Conservation (phyloP, 805 yeast genomes). For the Candida palmyrensis region DNA sequence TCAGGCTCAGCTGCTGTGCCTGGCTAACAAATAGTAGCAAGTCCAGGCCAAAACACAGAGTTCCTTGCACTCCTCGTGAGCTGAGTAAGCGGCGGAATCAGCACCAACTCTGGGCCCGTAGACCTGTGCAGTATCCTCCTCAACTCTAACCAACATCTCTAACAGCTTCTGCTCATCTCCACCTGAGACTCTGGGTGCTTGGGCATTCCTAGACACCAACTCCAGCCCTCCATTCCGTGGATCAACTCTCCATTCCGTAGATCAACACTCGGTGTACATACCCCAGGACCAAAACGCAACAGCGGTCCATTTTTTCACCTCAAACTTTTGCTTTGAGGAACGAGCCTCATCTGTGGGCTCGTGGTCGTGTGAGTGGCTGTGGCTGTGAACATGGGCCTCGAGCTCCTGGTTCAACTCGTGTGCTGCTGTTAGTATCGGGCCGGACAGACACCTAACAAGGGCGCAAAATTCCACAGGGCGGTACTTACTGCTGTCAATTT, state of each 20-base stretch:
- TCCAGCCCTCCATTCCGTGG: no score
- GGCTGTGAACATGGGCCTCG: constrained; percentile 10
- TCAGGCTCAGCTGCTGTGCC: not conserved
- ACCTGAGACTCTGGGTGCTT: no score
- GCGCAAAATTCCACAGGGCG: not conserved
- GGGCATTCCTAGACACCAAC: no score
- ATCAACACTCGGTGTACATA: constrained; percentile 29
- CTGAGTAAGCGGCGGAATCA: no score
- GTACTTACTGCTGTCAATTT: constrained; percentile 24
- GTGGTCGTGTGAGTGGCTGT: constrained; percentile 15
- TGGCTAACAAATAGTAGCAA: not conserved
- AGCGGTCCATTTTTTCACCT: constrained; percentile 97
- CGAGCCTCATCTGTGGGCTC: constrained; percentile 17
- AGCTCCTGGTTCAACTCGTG: not conserved
- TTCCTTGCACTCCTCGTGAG: no score
- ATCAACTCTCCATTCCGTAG: no score
- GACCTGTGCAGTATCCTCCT: no score
- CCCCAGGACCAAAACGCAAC: constrained; percentile 99
- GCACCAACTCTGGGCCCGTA: no score
- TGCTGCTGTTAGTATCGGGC: constrained; percentile 3
- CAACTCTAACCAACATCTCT: no score
- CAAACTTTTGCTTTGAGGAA: constrained; percentile 62
- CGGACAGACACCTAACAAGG: not conserved
- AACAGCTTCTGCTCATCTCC: no score
- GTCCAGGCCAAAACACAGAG: not conserved